Base-by-base conservation (phyloP, 768 basidiomycete genomes). In the Mycena galopus region DNA sequence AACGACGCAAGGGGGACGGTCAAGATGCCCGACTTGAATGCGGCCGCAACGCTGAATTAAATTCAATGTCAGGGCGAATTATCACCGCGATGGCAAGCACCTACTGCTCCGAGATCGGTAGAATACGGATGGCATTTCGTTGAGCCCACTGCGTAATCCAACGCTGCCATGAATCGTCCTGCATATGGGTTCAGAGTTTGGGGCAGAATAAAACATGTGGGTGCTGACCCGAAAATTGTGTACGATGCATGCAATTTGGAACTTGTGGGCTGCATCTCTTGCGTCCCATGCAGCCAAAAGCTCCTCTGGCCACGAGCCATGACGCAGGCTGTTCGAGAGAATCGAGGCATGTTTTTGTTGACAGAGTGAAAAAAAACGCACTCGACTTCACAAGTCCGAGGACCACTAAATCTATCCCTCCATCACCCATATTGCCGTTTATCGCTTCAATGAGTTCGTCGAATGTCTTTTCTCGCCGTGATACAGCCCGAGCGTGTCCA, bases 321-420 rank as follows among this genome's bases (percentile, higher is more conserved):
- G 65, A 32, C 82, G 76, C 35, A 81, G 71, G 56, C 80, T 80
- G 30, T 25, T 25, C 2, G 35, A 19, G 35, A 19, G 23, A 33
- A 47, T 16, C 29, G 12, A 12, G 33, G n/a, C 42, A 33, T 1
- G 14, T 27, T 50, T 39, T 10, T 3, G 6, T 0, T 23, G 33
- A 16, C 47, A 47, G 16, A 44, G n/a, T n/a, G 57, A 33, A 29
- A 17, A 50, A 39, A 6, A 29, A 74, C 83, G 69, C 61, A 86
- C 85, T 87, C 85, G 25, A 83, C 64, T 73, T 87, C 86, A 74
- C 86, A 87, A n/a, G 85, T 86, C n/a, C 85, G 2, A 86, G 76
- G 9, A 86, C 74, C 23, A 87, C 74, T 61, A 84, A 29, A 69
- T 85, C 85, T n/a, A 84, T 78, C n/a, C 76, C 77, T 37, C 73